Conservation (phyloP, 106 monocot species). For the Acanthochlamys bracteata region DNA sequence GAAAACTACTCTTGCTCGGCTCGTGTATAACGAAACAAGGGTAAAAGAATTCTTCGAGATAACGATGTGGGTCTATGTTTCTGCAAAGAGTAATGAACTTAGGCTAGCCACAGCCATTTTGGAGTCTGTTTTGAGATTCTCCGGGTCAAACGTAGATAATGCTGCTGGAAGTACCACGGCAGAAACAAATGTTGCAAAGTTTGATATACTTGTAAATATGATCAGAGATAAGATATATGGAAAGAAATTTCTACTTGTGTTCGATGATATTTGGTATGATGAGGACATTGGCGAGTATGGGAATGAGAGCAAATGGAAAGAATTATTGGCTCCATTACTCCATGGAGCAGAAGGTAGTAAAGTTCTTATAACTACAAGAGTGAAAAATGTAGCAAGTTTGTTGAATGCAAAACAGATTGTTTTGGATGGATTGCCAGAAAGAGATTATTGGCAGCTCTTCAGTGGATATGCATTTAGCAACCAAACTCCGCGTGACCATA, state of each 20-base stretch:
- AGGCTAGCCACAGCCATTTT: constrained; percentile 13
- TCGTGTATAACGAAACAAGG: constrained; percentile 8
- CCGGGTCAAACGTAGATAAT: no score
- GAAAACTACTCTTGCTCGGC: constrained; percentile 23
- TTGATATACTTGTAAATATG: no score
- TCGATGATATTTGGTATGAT: constrained; percentile 42
- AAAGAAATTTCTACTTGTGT: constrained; percentile 29
- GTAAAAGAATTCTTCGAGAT: constrained; percentile 4
- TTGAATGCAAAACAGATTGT: neutral
- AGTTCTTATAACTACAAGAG: constrained; percentile 31
- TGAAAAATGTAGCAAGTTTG: constrained; percentile 1
- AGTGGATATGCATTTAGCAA: constrained; percentile 12
- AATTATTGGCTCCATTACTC: neutral
- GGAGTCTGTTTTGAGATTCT: constrained; percentile 8
- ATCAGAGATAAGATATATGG: no score
- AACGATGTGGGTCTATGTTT: constrained; percentile 18
- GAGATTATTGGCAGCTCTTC: constrained; percentile 20
- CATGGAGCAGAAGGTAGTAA: constrained; percentile 15
- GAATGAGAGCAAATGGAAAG: constrained; percentile 8
- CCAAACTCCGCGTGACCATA: neutral
- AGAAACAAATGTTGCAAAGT: no score
- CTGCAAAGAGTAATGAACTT: constrained; percentile 3
- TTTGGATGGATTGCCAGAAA: constrained; percentile 6
- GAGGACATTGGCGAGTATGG: neutral
- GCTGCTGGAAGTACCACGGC: no score